Evolutionary conservation across 495 filamentous ascomycete genomes (phyloP).

Genomic region (Hypoxylon fuscum): DNA sequence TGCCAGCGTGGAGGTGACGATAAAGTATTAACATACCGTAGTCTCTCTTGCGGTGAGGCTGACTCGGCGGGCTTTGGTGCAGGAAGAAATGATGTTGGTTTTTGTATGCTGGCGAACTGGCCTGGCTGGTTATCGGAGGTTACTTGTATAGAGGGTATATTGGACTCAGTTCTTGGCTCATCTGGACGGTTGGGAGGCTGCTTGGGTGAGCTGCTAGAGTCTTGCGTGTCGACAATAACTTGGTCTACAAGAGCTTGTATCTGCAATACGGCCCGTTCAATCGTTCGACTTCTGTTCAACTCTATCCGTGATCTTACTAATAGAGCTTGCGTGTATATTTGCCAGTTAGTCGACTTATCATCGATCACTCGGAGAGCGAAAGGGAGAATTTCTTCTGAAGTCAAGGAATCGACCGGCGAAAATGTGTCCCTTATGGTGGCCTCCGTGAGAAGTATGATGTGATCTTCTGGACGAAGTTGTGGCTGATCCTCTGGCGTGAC

Average conservation of each 20-base stretch:
- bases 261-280: constrained; percentile 89
- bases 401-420: constrained; percentile 82
- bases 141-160: constrained; percentile 54
- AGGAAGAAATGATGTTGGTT: constrained; percentile 82
- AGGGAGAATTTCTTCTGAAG: constrained; percentile 89
- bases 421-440: constrained; percentile 90
- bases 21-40: constrained; percentile 83
- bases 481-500: constrained; percentile 84
- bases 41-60: constrained; percentile 76
- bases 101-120: constrained; percentile 28
- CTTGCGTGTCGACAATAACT: constrained; percentile 86
- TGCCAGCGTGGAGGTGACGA: constrained; percentile 89
- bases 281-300: constrained; percentile 80
- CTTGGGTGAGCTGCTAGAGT: constrained; percentile 43
- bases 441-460: constrained; percentile 81
- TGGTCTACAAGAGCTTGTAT: constrained; percentile 97
- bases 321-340: constrained; percentile 93
- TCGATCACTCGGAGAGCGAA: constrained; percentile 89
- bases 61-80: constrained; percentile 77
- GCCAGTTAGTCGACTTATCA: constrained; percentile 95
- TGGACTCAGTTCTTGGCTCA: constrained; percentile 19
- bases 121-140: constrained; percentile 34
- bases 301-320: constrained; percentile 90
- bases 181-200: not conserved
- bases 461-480: constrained; percentile 80